Evolutionary conservation across 257 asterid species (phyloP), one percentile per base, ranked within the genome.

Genomic region (Verbena officinalis): DNA sequence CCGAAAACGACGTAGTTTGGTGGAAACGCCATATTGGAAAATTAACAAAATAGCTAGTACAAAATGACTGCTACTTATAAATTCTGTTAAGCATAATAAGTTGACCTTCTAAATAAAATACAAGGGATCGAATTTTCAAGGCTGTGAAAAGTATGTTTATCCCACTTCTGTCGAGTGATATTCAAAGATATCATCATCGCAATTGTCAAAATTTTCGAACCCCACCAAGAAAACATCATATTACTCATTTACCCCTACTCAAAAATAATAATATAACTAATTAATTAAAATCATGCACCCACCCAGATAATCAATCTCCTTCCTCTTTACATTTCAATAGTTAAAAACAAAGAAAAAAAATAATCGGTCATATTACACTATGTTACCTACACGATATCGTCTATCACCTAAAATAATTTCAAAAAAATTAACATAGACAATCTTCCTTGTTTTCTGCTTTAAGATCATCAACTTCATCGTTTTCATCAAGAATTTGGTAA

Each of bases 351-450:
- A 19, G 1, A 16, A 15, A 43, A 4, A 45, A 34, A n/a, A 60
- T 39, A 11, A 59, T 42, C 5, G 42, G 57, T 33, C 36, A n/a
- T 44, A 49, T 51, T 56, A 27, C 44, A 33, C 5, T 58, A 54
- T 17, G 17, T 20, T 3, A 30, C 36, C 59, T 33, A 49, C 16
- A 20, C 9, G 0, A 3, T 40, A 42, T 55, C n/a, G n/a, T n/a
- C 30, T 24, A 53, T 11, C 24, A 10, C 31, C 43, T 50, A 34
- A 17, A 63, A 56, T 36, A 63, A 9, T 31, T 46, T 13, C 16
- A 9, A 21, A 64, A 59, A 24, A 72, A 43, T 80, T 59, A 85
- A 75, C 86, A 85, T 4, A 68, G 59, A 55, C 61, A 27, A 50
- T 68, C 79, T 19, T 44, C 79, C 60, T 69, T 17, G 9, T 49